phyloP scores from a whole-genome alignment of 2,329 filamentous ascomycete species.

The Chalaropsis thielavioides region DNA sequence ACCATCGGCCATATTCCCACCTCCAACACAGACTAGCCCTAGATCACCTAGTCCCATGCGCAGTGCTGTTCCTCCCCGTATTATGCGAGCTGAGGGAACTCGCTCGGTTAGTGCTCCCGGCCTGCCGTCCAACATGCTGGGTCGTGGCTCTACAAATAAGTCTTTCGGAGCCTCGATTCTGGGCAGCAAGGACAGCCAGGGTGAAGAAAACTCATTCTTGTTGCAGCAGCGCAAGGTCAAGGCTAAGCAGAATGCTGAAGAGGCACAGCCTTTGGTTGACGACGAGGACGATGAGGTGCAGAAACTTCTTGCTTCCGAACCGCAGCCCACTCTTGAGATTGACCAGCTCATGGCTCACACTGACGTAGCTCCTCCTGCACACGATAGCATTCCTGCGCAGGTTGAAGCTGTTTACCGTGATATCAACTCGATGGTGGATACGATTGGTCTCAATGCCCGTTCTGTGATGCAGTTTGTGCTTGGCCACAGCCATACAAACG shows the following conservation, averaged over 20 bases:
- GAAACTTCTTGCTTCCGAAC: constrained; percentile 42
- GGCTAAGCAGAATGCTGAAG: constrained; percentile 42
- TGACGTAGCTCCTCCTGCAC: constrained; percentile 37
- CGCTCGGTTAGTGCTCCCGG: constrained; percentile 45
- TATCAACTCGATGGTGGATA: constrained; percentile 90
- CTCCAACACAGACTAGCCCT: constrained; percentile 40
- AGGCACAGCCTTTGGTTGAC: constrained; percentile 44
- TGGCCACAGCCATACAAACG: constrained; percentile 47
- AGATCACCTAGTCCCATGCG: constrained; percentile 61
- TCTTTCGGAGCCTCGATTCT: constrained; percentile 17
- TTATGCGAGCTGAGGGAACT: constrained; percentile 33
- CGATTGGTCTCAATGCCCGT: constrained; percentile 65
- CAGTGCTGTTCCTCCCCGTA: constrained; percentile 37
- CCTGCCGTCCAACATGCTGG: not conserved
- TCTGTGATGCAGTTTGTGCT: constrained; percentile 52
- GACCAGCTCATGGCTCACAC: constrained; percentile 54
- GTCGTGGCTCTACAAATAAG: not conserved
- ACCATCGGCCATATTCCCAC: constrained; percentile 28
- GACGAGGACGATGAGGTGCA: constrained; percentile 58
- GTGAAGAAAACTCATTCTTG: constrained; percentile 34
- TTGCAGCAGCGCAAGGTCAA: constrained; percentile 37
- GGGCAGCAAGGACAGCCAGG: constrained; percentile 24
- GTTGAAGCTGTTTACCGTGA: constrained; percentile 59
- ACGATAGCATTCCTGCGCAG: constrained; percentile 45
- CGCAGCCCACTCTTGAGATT: constrained; percentile 46